Conservation (phyloP, 768 basidiomycete genomes). For the Boletus insuetus region DNA sequence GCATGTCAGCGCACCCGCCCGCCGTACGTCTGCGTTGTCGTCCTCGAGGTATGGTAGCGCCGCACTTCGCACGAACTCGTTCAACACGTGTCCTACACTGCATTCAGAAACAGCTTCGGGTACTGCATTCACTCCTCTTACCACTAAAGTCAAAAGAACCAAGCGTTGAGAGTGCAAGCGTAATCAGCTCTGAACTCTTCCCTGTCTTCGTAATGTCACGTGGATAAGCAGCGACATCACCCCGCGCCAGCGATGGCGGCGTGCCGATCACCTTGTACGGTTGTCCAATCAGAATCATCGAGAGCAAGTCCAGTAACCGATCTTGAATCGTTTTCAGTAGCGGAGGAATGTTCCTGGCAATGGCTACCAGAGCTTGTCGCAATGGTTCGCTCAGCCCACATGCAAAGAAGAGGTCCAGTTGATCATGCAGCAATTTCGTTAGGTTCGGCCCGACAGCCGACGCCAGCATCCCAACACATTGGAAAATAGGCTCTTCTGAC, state of each 20-base stretch:
- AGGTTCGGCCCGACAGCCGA: slow-evolving; percentile 93
- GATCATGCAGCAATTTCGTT: slow-evolving; percentile 93
- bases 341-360: slow-evolving; percentile 86
- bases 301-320: slow-evolving; percentile 84
- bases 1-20: slow-evolving; percentile 89
- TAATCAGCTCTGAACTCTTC: slow-evolving; percentile 66
- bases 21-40: slow-evolving; percentile 82
- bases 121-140: slow-evolving; percentile 28
- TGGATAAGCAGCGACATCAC: slow-evolving; percentile 47
- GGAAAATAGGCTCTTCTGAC: slow-evolving; percentile 93
- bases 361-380: slow-evolving; percentile 77
- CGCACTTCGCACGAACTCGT: slow-evolving; percentile 91
- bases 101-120: slow-evolving; percentile 12
- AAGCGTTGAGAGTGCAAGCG: slow-evolving; percentile 81
- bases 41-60: slow-evolving; percentile 94
- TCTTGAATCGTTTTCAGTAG: slow-evolving; percentile 93
- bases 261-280: slow-evolving; percentile 87
- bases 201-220: slow-evolving; percentile 48
- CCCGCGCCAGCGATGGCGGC: slow-evolving; percentile 57
- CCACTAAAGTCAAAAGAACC: slow-evolving; percentile 95
- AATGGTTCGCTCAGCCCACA: slow-evolving; percentile 91
- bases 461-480: slow-evolving; percentile 96
- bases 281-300: slow-evolving; percentile 76
- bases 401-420: slow-evolving; percentile 94
- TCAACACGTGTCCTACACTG: slow-evolving; percentile 76